Evolutionary conservation across 495 filamentous ascomycete species (phyloP).

Genomic region (Patellaria atrata): DNA sequence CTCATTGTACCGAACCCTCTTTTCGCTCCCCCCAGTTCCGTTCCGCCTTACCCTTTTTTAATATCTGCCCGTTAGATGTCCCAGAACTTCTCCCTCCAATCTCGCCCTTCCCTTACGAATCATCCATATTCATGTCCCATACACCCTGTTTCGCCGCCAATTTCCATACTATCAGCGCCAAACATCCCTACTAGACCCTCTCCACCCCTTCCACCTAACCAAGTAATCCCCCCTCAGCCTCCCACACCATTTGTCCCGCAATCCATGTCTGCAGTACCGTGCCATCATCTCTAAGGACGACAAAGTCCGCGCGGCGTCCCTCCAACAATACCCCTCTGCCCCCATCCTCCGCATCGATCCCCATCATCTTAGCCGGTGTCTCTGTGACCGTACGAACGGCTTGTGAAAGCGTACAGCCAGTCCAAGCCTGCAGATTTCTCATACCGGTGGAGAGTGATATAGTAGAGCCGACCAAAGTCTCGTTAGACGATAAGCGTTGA

Average conservation of each 20-base stretch:
- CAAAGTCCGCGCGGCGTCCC: conserved; percentile 34
- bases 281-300: conserved; percentile 30
- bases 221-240: conserved; percentile 14
- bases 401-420: conserved; percentile 29
- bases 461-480: conserved; percentile 33
- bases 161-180: no score
- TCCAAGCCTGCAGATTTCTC: conserved; percentile 32
- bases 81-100: no score
- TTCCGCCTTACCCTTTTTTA: no score
- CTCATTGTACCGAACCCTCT: no score
- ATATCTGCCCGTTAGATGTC: no score
- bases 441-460: conserved; percentile 31
- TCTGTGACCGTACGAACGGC: conserved; percentile 35
- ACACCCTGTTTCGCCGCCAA: no score
- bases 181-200: no score
- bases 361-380: conserved; percentile 34
- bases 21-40: no score
- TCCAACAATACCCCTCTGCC: conserved; percentile 27
- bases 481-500: no score
- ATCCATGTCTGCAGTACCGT: conserved; percentile 36
- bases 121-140: no score
- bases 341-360: conserved; percentile 23
- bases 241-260: conserved; percentile 31
- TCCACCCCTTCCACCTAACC: background rate
- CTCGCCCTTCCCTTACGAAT: no score